phyloP scores from a whole-genome alignment of 2,329 filamentous ascomycete genomes.

The Cercospora janseana region DNA sequence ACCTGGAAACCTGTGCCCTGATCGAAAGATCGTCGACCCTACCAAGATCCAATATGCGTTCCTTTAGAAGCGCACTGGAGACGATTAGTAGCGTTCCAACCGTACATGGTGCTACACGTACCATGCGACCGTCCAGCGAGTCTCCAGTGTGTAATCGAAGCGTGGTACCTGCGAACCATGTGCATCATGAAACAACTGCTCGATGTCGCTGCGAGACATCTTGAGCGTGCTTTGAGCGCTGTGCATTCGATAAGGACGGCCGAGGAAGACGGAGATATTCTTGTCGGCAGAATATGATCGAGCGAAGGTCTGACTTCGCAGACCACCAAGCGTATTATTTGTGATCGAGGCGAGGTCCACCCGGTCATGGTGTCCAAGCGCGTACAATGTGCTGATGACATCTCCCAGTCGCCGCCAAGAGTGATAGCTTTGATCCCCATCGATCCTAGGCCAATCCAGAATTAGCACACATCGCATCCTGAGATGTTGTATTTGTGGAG shows the following conservation, averaged over 20 bases:
- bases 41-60: constrained; percentile 37
- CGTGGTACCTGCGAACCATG: constrained; percentile 7
- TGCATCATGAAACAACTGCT: not conserved
- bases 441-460: too few species aligned
- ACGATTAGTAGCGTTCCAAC: not conserved
- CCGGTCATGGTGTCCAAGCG: constrained; percentile 50
- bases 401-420: constrained; percentile 51
- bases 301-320: constrained; percentile 45
- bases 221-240: constrained; percentile 23
- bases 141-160: constrained; percentile 33
- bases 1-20: constrained; percentile 12
- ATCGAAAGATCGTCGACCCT: constrained; percentile 22
- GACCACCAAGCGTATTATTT: constrained; percentile 44
- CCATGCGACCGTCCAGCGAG: constrained; percentile 36
- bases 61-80: constrained; percentile 33
- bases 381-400: constrained; percentile 48
- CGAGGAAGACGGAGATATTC: constrained; percentile 51
- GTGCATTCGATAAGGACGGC: constrained; percentile 50
- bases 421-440: constrained; percentile 42
- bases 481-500: too few species aligned
- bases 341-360: constrained; percentile 33
- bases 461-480: too few species aligned
- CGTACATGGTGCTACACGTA: not conserved
- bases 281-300: constrained; percentile 50
- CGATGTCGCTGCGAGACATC: constrained; percentile 4